These are phyloP conservation scores for Rutstroemia sydowiana DNA, from an alignment of 2,329 filamentous ascomycete species.

Conservation along the genomic window DNA sequence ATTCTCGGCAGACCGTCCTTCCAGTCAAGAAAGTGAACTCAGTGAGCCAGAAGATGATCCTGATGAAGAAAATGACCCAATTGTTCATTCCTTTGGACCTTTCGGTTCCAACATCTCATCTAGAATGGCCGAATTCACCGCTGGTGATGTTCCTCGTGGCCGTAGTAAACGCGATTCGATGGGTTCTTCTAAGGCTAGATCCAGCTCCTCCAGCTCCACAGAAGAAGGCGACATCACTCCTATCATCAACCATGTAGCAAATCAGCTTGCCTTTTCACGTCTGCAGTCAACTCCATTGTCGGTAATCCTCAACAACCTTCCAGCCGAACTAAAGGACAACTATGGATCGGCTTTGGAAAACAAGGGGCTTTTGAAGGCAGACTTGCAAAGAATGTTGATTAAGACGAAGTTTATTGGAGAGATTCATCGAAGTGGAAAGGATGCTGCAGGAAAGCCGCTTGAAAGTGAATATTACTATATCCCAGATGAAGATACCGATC, in stretches of 20 bases:
- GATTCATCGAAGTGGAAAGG: conserved; percentile 85
- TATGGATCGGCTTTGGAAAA: conserved; percentile 30
- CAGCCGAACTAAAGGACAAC: conserved; percentile 49
- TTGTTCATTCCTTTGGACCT: conserved; percentile 85
- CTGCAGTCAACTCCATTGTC: conserved; percentile 87
- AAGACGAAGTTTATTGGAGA: conserved; percentile 74
- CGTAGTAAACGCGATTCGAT: conserved; percentile 19
- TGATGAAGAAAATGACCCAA: conserved; percentile 90
- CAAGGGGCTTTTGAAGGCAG: conserved; percentile 46
- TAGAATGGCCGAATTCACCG: conserved; percentile 70
- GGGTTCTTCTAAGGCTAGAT: conserved; percentile 17
- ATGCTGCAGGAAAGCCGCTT: conserved; percentile 85
- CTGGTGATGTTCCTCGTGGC: conserved; percentile 35
- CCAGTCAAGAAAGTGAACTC: conserved; percentile 43
- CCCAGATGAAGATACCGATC: conserved; percentile 76
- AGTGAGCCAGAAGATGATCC: conserved; percentile 58
- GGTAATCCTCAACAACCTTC: conserved; percentile 80
- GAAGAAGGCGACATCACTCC: conserved; percentile 34
- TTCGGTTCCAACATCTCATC: conserved; percentile 81
- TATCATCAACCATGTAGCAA: conserved; percentile 80
- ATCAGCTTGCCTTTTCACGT: conserved; percentile 91
- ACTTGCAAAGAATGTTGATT: conserved; percentile 67
- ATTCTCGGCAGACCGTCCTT: conserved; percentile 14
- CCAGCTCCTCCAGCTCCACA: conserved; percentile 26
- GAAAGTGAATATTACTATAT: conserved; percentile 98